A percentile compares a stretch with the other conserved stretches of the same genome.
phyloP scores from a whole-genome alignment of 2,329 filamentous ascomycete species.

The Sclerotinia glacialis region DNA sequence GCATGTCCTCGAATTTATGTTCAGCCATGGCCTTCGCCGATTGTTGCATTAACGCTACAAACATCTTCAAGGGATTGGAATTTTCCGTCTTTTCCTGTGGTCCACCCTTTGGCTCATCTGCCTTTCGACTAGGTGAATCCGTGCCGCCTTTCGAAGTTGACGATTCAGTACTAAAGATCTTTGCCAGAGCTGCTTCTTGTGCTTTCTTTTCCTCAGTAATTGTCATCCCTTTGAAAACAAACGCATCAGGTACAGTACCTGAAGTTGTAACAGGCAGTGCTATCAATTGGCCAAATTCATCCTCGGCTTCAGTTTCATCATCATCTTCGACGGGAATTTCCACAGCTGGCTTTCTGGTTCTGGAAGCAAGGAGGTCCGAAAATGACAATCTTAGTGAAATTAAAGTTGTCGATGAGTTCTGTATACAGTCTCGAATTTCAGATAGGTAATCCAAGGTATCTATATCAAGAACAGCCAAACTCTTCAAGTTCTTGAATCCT shows the following conservation, averaged over 20 bases:
- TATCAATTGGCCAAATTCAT: constrained; percentile 51
- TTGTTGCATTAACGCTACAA: neutral
- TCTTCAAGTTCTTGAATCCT: constrained; percentile 55
- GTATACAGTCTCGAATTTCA: constrained; percentile 56
- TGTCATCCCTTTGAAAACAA: constrained; percentile 44
- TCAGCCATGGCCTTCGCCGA: neutral
- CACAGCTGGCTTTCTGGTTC: constrained; percentile 46
- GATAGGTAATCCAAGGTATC: constrained; percentile 54
- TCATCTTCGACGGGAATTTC: constrained; percentile 46
- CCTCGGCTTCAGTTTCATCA: constrained; percentile 54
- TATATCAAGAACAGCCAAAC: constrained; percentile 57
- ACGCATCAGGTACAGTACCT: constrained; percentile 43
- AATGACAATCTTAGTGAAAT: constrained; percentile 57
- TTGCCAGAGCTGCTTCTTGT: constrained; percentile 53
- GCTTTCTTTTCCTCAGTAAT: constrained; percentile 53
- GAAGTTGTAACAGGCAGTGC: constrained; percentile 35
- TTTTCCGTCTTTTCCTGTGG: constrained; percentile 23
- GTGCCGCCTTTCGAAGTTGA: constrained; percentile 2
- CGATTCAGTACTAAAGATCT: constrained; percentile 52
- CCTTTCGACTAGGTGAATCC: neutral
- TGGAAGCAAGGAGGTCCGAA: constrained; percentile 50
- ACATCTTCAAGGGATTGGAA: neutral
- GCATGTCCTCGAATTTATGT: neutral
- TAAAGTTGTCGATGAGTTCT: constrained; percentile 54
- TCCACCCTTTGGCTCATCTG: neutral